Evolutionary conservation across 1,284 basidiomycete genomes (phyloP).

Genomic region (Malassezia brasiliensis): DNA sequence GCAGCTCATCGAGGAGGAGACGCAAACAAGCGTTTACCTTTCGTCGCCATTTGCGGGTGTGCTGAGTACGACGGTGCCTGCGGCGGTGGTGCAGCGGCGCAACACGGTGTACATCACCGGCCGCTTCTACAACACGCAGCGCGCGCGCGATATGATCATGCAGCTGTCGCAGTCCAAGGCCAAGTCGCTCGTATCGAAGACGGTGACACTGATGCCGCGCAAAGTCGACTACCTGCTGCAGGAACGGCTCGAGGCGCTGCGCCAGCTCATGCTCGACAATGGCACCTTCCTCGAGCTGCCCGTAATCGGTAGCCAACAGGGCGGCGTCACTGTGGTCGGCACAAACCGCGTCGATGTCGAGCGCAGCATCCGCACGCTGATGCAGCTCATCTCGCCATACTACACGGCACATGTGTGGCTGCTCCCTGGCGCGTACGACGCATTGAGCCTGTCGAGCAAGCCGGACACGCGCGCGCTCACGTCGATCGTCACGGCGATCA

Average conservation of each 20-base stretch:
- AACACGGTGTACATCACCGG: slow-evolving; percentile 93
- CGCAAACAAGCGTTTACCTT: slow-evolving; percentile 89
- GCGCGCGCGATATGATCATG: slow-evolving; percentile 87
- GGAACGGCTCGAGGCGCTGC: slow-evolving; percentile 80
- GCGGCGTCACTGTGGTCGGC: slow-evolving; percentile 84
- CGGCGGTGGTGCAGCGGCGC: slow-evolving; percentile 54
- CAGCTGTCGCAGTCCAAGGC: slow-evolving; percentile 75
- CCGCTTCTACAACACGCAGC: slow-evolving; percentile 89
- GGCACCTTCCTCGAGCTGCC: slow-evolving; percentile 92
- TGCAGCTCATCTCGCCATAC: slow-evolving; percentile 90
- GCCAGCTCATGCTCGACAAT: slow-evolving; percentile 86
- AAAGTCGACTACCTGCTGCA: slow-evolving; percentile 97
- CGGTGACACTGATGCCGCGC: slow-evolving; percentile 84
- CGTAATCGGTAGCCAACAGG: slow-evolving; percentile 76
- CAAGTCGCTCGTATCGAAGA: slow-evolving; percentile 79
- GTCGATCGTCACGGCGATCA: slow-evolving; percentile 73
- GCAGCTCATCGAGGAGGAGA: slow-evolving; percentile 92
- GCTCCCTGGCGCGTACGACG: slow-evolving; percentile 82
- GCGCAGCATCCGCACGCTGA: slow-evolving; percentile 83
- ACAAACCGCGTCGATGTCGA: slow-evolving; percentile 92
- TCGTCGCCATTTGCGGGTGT: slow-evolving; percentile 82
- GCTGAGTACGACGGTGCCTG: slow-evolving; percentile 49
- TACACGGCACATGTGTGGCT: slow-evolving; percentile 95
- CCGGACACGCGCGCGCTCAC: slow-evolving; percentile 76
- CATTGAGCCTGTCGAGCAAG: slow-evolving; percentile 68